Conservation (phyloP, 2,329 filamentous ascomycete genomes). For the Fusarium sp. region DNA sequence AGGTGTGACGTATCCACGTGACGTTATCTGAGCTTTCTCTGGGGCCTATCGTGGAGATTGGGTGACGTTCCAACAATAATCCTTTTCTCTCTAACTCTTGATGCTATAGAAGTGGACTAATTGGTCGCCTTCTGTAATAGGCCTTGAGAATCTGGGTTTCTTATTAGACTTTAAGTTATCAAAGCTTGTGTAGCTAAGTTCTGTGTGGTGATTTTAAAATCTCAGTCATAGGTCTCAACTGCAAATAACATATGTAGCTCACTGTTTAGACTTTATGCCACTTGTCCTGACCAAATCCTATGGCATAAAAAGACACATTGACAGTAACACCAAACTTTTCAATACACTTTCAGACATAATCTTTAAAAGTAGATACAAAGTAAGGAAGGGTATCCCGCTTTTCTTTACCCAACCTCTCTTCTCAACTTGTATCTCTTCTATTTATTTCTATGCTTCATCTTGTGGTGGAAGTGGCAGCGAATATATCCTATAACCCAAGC, state of each 20-base stretch:
- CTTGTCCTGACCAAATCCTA: accelerated
- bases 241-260: background rate
- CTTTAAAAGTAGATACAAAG: background rate
- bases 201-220: too few relatives aligned
- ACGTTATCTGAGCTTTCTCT: background rate
- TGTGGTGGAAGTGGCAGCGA: accelerated
- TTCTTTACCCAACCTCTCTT: background rate
- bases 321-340: accelerated
- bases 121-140: background rate
- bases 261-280: background rate
- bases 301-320: background rate
- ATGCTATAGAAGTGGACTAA: background rate
- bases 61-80: accelerated
- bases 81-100: too few relatives aligned
- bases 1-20: background rate
- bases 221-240: background rate
- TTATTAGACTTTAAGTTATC: accelerated
- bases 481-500: background rate
- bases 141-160: too few relatives aligned
- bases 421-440: too few relatives aligned
- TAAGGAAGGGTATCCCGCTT: accelerated
- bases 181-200: background rate
- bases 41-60: background rate
- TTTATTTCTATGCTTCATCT: accelerated
- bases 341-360: background rate